Conservation (phyloP, 164 flowering plant species). For the Stephania yunnanensis region DNA sequence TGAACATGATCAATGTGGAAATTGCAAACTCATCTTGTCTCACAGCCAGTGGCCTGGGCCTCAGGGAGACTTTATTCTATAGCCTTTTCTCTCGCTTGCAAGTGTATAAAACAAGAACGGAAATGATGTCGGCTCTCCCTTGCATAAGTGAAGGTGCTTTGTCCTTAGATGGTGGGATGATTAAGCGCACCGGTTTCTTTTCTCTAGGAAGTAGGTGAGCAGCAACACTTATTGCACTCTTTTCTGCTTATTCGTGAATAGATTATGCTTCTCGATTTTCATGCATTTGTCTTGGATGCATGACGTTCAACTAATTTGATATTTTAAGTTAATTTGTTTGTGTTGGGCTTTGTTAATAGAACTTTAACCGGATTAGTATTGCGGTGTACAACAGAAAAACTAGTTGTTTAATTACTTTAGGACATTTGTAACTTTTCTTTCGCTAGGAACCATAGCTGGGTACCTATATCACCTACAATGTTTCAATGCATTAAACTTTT, state of each 20-base stretch:
- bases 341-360: not conserved
- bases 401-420: not conserved
- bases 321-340: not conserved
- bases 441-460: not conserved
- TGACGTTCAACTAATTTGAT: not conserved
- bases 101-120: constrained; percentile 66
- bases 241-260: not conserved
- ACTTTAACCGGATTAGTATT: not conserved
- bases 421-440: too few relatives aligned
- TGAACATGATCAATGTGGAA: constrained; percentile 73
- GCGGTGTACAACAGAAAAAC: not conserved
- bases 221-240: not conserved
- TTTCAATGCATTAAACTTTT: not conserved
- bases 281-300: too few relatives aligned
- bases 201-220: constrained; percentile 58
- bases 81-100: constrained; percentile 64
- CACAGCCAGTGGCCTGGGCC: constrained; percentile 53
- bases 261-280: too few relatives aligned
- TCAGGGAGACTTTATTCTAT: constrained; percentile 82
- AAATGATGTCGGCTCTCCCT: constrained; percentile 66
- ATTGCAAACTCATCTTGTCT: constrained; percentile 28
- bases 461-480: not conserved
- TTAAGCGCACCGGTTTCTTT: constrained; percentile 46
- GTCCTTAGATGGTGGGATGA: constrained; percentile 86
- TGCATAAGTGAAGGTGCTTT: constrained; percentile 76